Evolutionary conservation across 1,284 basidiomycete species (phyloP).

Genomic region (Pisolithus thermaeus): DNA sequence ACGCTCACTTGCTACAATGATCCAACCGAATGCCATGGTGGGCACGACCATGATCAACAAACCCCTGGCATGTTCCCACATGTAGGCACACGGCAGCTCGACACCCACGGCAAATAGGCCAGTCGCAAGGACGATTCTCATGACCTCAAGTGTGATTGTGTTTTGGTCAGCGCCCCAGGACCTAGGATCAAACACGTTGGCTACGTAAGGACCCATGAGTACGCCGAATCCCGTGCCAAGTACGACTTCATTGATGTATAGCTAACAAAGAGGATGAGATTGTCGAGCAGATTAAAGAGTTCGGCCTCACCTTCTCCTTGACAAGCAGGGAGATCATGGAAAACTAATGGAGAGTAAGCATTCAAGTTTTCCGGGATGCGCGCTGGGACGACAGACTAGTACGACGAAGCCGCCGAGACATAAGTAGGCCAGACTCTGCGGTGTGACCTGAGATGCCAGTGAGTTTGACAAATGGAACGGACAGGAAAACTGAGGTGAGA

Average conservation of each 20-base stretch:
- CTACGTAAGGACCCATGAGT: slow-evolving; percentile 68
- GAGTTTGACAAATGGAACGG: too few relatives aligned
- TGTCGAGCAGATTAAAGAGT: not conserved
- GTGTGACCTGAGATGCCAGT: slow-evolving; percentile 36
- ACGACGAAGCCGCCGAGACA: slow-evolving; percentile 78
- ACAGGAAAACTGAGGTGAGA: too few relatives aligned
- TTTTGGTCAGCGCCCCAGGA: slow-evolving; percentile 59
- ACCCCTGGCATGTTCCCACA: slow-evolving; percentile 56
- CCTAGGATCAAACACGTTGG: slow-evolving; percentile 75
- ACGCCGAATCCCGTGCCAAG: slow-evolving; percentile 81
- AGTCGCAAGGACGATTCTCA: slow-evolving; percentile 64
- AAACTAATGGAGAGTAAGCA: slow-evolving; percentile 42
- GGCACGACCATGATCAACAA: slow-evolving; percentile 65
- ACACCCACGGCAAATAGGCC: slow-evolving; percentile 73
- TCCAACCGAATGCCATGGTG: slow-evolving; percentile 76
- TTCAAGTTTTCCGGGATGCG: not conserved
- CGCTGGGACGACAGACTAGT: slow-evolving; percentile 34
- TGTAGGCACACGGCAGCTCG: slow-evolving; percentile 63
- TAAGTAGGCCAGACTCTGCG: slow-evolving; percentile 57
- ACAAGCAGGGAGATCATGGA: slow-evolving; percentile 77
- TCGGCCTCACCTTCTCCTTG: slow-evolving; percentile 60
- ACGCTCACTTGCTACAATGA: slow-evolving; percentile 52
- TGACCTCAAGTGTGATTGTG: slow-evolving; percentile 73
- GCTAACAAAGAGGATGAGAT: slow-evolving; percentile 24
- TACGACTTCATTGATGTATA: slow-evolving; percentile 91